Evolutionary conservation across 768 basidiomycete species (phyloP), one percentile per base, ranked within the genome.

Genomic region (Crassisporium funariophilum): DNA sequence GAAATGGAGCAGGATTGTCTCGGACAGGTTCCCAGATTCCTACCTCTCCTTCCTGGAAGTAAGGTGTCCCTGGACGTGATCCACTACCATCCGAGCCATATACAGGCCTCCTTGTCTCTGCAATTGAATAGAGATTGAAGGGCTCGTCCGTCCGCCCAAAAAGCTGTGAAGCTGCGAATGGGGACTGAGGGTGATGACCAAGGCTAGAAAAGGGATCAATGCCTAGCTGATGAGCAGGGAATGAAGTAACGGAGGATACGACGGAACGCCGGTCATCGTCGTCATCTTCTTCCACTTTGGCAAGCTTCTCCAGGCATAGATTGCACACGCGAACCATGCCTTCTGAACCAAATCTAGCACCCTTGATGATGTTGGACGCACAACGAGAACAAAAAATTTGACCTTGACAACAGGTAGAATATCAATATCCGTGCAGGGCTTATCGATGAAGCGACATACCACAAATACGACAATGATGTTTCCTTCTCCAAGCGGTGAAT

Each of bases 331-430:
- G 83, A 41, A 99, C 80, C 81, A 90, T 91, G n/a, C 93, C 93
- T 43, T 95, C 88, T 50, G 92, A 87, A 4, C 95, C 94, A 59
- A 97, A 98, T 5, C 94, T 84, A 10, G 84, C 78, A 12, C 93
- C 95, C 55, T 94, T 95, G 66, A 98, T 94, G 55, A 97, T 88
- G 58, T 97, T 95, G 22, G 93, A 95, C 2, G 97, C 94, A 65
- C 97, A 99, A 7, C 93, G 83, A 23, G 91, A 92, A 66, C 97
- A 99, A 63, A 98, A 99, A 63, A 99, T 95, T 66, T 97, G 95
- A 23, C 95, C 95, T 88, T 37, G 49, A 24, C 5, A 43, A 37
- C 20, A 9, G 35, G 25, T 41, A 48, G 34, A 42, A 36, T 20
- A 39, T 17, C 22, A 19, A 7, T n/a, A 41, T 13, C 9, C 5